phyloP scores from a whole-genome alignment of 2,329 filamentous ascomycete species.

The Penicillium rolfsii region DNA sequence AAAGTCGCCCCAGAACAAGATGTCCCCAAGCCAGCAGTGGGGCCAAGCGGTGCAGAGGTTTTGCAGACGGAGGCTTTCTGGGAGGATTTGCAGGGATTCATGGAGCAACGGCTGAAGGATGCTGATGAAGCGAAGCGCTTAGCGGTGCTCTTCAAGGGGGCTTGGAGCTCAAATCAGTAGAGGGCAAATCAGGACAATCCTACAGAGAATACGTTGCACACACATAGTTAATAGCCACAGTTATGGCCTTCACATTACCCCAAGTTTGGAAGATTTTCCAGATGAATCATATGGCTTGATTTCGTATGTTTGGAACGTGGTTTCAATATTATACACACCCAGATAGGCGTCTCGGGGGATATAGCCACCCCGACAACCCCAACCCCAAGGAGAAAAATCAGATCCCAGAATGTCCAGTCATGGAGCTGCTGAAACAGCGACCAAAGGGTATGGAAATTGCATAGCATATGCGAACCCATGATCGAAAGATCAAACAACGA shows the following conservation, averaged over 20 bases:
- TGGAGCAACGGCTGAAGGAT: conserved; percentile 78
- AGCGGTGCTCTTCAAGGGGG: conserved; percentile 68
- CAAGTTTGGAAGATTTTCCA: neutral
- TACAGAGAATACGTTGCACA: neutral
- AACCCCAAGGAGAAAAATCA: conserved; percentile 3
- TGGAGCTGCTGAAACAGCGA: neutral
- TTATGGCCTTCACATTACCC: neutral
- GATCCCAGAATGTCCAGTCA: conserved; percentile 6
- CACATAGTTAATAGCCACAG: neutral
- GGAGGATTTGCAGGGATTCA: conserved; percentile 78
- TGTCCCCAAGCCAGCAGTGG: conserved; percentile 50
- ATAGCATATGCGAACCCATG: neutral
- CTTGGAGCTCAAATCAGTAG: conserved; percentile 55
- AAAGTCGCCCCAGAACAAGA: conserved; percentile 38
- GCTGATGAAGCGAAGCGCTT: conserved; percentile 66
- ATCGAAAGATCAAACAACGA: conserved; percentile 1
- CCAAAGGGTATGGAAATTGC: conserved; percentile 9
- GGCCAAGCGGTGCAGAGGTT: conserved; percentile 61
- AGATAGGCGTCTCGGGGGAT: conserved; percentile 5
- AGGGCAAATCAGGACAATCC: neutral
- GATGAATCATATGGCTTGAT: neutral
- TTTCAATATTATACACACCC: conserved; percentile 20
- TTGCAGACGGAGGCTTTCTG: conserved; percentile 78
- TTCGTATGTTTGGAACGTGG: neutral
- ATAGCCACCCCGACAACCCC: neutral